Conservation (phyloP, 345 rosid genomes). For the Balakata baccata region DNA sequence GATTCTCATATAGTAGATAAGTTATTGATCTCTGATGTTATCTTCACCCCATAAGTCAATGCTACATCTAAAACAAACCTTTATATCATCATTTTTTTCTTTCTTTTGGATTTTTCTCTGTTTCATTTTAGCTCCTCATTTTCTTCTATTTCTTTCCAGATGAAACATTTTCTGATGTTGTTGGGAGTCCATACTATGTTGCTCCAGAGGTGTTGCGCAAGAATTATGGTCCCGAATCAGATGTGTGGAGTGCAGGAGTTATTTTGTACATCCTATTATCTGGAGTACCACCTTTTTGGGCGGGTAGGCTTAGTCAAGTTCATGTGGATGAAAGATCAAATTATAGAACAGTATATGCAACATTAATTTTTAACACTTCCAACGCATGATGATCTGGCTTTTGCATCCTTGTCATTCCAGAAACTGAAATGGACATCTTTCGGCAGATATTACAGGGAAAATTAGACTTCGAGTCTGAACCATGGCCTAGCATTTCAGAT, state of each 20-base stretch:
- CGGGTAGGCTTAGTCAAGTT: constrained; percentile 42
- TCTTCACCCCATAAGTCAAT: too few species aligned
- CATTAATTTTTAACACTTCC: constrained; percentile 3
- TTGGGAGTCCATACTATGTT: constrained; percentile 80
- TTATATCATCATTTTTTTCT: background rate
- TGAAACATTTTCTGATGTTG: constrained; percentile 56
- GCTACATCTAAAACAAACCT: too few species aligned
- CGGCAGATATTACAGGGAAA: constrained; percentile 66
- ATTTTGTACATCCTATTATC: constrained; percentile 64
- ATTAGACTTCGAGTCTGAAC: constrained; percentile 54
- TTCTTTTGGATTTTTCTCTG: background rate
- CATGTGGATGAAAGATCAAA: constrained; percentile 9
- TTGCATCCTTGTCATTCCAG: constrained; percentile 33
- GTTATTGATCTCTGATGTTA: background rate
- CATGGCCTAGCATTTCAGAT: constrained; percentile 76
- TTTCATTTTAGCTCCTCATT: constrained; percentile 13
- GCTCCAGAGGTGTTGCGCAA: constrained; percentile 79
- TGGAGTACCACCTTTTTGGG: constrained; percentile 86
- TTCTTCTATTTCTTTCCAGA: constrained; percentile 32
- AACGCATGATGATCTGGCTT: background rate
- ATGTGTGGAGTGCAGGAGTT: constrained; percentile 85
- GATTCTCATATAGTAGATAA: background rate
- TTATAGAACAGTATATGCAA: background rate
- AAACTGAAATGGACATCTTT: constrained; percentile 70
- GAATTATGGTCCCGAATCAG: constrained; percentile 65